These are phyloP conservation scores for Penicillium sclerotiorum DNA, from an alignment of 2,329 filamentous ascomycete species.

Conservation along the genomic window DNA sequence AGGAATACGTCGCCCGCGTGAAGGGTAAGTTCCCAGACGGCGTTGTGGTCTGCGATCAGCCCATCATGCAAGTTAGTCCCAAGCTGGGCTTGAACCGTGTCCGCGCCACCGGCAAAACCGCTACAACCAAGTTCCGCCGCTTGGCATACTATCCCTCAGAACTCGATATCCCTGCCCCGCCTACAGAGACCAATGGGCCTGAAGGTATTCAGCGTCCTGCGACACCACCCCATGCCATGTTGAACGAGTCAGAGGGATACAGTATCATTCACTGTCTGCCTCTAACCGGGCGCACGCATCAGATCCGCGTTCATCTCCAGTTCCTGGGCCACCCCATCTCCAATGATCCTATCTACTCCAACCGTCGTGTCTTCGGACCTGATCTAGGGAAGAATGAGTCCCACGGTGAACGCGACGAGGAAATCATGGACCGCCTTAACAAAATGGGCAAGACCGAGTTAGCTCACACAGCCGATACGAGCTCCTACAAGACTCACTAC, in stretches of 20 bases:
- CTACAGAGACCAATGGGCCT: background rate
- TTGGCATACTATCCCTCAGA: conserved; percentile 80
- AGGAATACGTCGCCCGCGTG: conserved; percentile 93
- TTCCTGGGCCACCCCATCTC: conserved; percentile 92
- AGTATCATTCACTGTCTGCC: conserved; percentile 94
- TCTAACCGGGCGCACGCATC: conserved; percentile 90
- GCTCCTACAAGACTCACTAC: conserved; percentile 70
- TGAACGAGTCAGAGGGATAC: conserved; percentile 68
- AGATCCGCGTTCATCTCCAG: conserved; percentile 91
- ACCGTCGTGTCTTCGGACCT: conserved; percentile 85
- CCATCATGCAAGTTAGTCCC: conserved; percentile 89
- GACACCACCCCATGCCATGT: conserved; percentile 36
- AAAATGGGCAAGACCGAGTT: conserved; percentile 94
- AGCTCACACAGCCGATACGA: conserved; percentile 85
- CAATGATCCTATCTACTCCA: conserved; percentile 97
- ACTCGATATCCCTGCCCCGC: background rate
- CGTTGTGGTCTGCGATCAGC: conserved; percentile 88
- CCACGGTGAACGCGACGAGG: conserved; percentile 75
- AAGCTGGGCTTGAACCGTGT: conserved; percentile 93
- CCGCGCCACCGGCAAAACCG: conserved; percentile 87
- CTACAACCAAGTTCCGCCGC: conserved; percentile 86
- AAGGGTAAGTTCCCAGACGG: conserved; percentile 89
- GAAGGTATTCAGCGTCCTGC: conserved; percentile 25
- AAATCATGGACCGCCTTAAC: conserved; percentile 81
- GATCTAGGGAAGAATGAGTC: conserved; percentile 72